A percentile compares a stretch with the other conserved stretches of the same genome.
Evolutionary conservation across 768 basidiomycete genomes (phyloP).

Genomic region (Serendipita vermifera): DNA sequence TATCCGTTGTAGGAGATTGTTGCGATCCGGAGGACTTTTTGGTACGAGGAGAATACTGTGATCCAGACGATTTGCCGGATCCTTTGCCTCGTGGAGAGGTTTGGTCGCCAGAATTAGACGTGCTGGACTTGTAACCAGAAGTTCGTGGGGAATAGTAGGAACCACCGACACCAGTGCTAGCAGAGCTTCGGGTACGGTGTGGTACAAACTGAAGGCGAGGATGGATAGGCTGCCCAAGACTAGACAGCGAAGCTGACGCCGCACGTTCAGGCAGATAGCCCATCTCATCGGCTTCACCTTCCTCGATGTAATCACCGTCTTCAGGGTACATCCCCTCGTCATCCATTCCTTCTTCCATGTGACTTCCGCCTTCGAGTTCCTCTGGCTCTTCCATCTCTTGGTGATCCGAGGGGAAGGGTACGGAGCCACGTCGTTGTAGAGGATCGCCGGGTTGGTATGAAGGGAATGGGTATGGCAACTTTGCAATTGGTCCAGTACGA

Average conservation of each 20-base stretch:
- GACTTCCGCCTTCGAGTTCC: slow-evolving; percentile 6
- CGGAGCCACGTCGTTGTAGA: slow-evolving; percentile 47
- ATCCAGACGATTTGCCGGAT: neutral
- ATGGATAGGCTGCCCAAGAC: slow-evolving; percentile 60
- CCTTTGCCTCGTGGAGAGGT: neutral
- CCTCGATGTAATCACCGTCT: slow-evolving; percentile 20
- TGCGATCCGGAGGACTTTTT: neutral
- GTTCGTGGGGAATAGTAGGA: slow-evolving; percentile 3
- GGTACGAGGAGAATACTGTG: neutral
- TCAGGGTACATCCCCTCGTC: slow-evolving; percentile 5
- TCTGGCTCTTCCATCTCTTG: slow-evolving; percentile 12
- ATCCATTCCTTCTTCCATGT: slow-evolving; percentile 15
- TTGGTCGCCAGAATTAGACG: slow-evolving; percentile 3
- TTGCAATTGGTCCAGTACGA: slow-evolving; percentile 32
- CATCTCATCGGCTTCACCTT: slow-evolving; percentile 26
- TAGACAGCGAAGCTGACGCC: slow-evolving; percentile 74
- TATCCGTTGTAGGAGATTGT: neutral
- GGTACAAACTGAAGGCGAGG: slow-evolving; percentile 11
- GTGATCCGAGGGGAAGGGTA: slow-evolving; percentile 47
- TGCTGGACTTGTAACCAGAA: slow-evolving; percentile 6
- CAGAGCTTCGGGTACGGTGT: slow-evolving; percentile 8
- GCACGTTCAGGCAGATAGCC: slow-evolving; percentile 38
- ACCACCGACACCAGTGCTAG: slow-evolving; percentile 5
- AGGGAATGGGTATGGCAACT: slow-evolving; percentile 60
- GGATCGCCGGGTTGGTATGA: slow-evolving; percentile 42